These are phyloP conservation scores for Ganoderma boninense DNA, from an alignment of 1,284 basidiomycete species.

Conservation along the genomic window DNA sequence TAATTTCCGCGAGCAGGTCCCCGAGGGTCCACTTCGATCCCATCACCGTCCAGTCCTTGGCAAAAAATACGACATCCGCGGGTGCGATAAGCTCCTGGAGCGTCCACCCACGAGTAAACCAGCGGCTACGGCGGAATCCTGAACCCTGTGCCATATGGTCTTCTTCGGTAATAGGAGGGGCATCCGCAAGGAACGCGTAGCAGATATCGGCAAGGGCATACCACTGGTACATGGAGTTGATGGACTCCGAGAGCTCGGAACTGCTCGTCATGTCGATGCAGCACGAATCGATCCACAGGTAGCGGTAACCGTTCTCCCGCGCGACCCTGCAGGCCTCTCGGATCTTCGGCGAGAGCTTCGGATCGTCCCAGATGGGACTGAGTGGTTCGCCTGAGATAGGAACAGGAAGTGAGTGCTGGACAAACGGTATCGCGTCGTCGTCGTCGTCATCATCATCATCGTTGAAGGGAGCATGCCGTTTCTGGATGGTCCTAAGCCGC, in stretches of 20 bases:
- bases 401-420: too few species aligned
- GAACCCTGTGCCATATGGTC: neutral
- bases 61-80: neutral
- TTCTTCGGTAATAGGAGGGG: conserved; percentile 9
- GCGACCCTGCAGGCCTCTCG: neutral
- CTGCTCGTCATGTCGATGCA: conserved; percentile 4
- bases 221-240: conserved; percentile 3
- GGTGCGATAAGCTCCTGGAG: conserved; percentile 6
- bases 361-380: neutral
- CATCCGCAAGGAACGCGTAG: neutral
- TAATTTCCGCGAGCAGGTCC: neutral
- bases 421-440: too few species aligned
- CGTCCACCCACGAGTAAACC: neutral
- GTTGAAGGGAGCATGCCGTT: neutral
- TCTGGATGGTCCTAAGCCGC: neutral
- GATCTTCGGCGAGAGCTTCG: neutral
- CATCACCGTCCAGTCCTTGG: neutral
- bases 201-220: neutral
- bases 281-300: conserved; percentile 1
- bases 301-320: neutral
- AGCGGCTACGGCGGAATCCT: neutral
- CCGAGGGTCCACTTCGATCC: neutral
- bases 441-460: too few species aligned
- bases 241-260: neutral
- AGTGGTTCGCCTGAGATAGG: too few species aligned